Conservation (phyloP, 2,329 filamentous ascomycete species). For the Decorospora gaudefroyi region DNA sequence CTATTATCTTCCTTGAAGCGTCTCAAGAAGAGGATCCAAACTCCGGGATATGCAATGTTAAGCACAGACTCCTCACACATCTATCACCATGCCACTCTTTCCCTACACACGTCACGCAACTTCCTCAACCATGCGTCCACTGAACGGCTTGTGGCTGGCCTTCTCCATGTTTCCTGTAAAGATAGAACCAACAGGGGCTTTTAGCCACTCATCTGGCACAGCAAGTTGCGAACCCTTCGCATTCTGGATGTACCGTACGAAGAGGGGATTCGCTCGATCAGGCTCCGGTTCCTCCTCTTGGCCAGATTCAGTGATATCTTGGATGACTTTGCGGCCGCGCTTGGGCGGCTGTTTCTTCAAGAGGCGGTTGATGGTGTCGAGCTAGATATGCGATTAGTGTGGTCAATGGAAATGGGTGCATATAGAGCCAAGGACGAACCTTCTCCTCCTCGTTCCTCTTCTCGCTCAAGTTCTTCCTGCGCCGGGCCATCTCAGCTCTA, state of each 20-base stretch:
- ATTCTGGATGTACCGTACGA: conserved; percentile 72
- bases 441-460: conserved; percentile 81
- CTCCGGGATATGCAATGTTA: conserved; percentile 4
- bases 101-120: conserved; percentile 27
- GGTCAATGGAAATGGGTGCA: conserved; percentile 6
- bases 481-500: conserved; percentile 72
- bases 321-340: conserved; percentile 56
- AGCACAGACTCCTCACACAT: conserved; percentile 5
- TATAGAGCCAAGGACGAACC: conserved; percentile 47
- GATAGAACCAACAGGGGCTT: conserved; percentile 63
- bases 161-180: conserved; percentile 52
- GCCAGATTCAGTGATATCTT: conserved; percentile 54
- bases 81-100: neutral
- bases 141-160: conserved; percentile 29
- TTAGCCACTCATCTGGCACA: conserved; percentile 70
- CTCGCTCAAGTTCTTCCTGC: conserved; percentile 73
- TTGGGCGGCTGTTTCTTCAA: conserved; percentile 85
- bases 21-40: too few species aligned
- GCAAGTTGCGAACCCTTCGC: conserved; percentile 63
- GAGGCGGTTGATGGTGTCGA: conserved; percentile 89
- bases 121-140: conserved; percentile 46
- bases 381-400: conserved; percentile 58
- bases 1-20: too few species aligned
- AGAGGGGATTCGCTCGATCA: conserved; percentile 62
- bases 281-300: conserved; percentile 53